phyloP scores from a whole-genome alignment of 2,329 filamentous ascomycete species.

The Microdochium trichocladiopsis region DNA sequence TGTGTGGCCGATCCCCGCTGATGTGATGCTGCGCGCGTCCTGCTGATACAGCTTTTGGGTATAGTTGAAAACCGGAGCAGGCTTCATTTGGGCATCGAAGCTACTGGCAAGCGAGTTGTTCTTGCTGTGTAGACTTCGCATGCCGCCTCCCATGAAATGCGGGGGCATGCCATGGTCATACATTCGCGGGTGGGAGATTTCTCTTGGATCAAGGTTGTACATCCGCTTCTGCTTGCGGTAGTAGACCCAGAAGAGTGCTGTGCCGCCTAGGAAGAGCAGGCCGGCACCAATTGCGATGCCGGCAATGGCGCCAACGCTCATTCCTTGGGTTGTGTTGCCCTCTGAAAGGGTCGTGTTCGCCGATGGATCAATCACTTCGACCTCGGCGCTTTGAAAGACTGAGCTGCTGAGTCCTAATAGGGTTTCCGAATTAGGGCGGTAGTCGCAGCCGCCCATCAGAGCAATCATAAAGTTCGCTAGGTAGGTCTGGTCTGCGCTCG shows the following conservation, averaged over 20 bases:
- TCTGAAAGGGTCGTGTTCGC: constrained; percentile 12
- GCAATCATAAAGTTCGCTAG: constrained; percentile 43
- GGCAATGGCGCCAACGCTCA: constrained; percentile 41
- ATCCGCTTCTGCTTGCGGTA: constrained; percentile 33
- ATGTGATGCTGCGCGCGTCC: constrained; percentile 6
- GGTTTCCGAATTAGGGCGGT: constrained; percentile 29
- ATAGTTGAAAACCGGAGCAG: constrained; percentile 16
- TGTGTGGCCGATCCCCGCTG: background rate
- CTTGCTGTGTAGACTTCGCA: constrained; percentile 5
- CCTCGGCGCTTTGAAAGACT: constrained; percentile 26
- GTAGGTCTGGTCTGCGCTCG: constrained; percentile 31
- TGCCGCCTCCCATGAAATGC: constrained; percentile 5
- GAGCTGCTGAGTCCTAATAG: constrained; percentile 32
- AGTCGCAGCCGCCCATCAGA: constrained; percentile 38
- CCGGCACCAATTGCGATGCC: constrained; percentile 43
- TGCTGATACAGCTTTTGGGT: constrained; percentile 29
- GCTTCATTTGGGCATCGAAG: constrained; percentile 18
- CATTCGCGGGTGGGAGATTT: constrained; percentile 10
- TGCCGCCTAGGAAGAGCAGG: constrained; percentile 31
- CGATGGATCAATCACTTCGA: constrained; percentile 31
- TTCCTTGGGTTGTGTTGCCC: constrained; percentile 14
- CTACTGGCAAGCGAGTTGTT: constrained; percentile 9
- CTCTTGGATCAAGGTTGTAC: constrained; percentile 18
- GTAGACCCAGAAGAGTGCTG: constrained; percentile 39
- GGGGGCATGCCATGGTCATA: constrained; percentile 15